These are phyloP conservation scores for Penicillium sp. DNA, from an alignment of 2,329 filamentous ascomycete species.

Conservation along the genomic window DNA sequence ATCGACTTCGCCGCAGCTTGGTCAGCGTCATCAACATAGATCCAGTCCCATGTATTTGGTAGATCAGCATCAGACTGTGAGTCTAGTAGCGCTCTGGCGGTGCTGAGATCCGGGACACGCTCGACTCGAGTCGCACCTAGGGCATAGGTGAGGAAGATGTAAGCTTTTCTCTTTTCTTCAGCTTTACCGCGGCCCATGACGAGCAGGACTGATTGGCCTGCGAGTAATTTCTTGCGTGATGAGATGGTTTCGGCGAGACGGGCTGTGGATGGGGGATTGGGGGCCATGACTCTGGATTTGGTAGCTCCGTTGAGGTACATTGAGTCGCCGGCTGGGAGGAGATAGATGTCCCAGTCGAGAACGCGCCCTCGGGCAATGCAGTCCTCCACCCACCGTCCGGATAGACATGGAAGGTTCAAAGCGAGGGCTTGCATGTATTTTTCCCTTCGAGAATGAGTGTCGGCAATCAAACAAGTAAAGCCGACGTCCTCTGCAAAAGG, in stretches of 20 bases:
- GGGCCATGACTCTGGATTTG: conserved; percentile 65
- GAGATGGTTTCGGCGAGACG: conserved; percentile 57
- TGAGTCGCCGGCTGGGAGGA: conserved; percentile 81
- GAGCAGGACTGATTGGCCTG: conserved; percentile 64
- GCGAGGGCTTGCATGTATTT: conserved; percentile 96
- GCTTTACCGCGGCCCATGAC: conserved; percentile 62
- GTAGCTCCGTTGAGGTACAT: conserved; percentile 70
- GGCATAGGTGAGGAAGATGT: conserved; percentile 74
- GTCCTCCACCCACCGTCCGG: conserved; percentile 72
- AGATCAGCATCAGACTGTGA: conserved; percentile 47
- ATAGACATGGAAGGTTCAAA: conserved; percentile 80
- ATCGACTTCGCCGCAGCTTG: conserved; percentile 54
- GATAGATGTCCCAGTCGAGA: conserved; percentile 73
- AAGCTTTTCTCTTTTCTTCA: conserved; percentile 65
- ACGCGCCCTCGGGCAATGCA: conserved; percentile 61
- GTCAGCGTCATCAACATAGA: conserved; percentile 69
- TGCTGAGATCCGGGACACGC: conserved; percentile 61
- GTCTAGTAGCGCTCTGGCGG: conserved; percentile 59
- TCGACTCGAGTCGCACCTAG: conserved; percentile 67
- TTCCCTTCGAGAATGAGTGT: conserved; percentile 76
- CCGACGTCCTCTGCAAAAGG: conserved; percentile 54
- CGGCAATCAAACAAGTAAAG: conserved; percentile 82
- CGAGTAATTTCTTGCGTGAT: conserved; percentile 60
- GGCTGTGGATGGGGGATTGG: conserved; percentile 58
- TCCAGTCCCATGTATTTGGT: conserved; percentile 61